Percentiles rank a stretch among this genome's conserved stretches.
Evolutionary conservation across 768 basidiomycete species (phyloP).

Genomic region (Tephrocybe sp.): DNA sequence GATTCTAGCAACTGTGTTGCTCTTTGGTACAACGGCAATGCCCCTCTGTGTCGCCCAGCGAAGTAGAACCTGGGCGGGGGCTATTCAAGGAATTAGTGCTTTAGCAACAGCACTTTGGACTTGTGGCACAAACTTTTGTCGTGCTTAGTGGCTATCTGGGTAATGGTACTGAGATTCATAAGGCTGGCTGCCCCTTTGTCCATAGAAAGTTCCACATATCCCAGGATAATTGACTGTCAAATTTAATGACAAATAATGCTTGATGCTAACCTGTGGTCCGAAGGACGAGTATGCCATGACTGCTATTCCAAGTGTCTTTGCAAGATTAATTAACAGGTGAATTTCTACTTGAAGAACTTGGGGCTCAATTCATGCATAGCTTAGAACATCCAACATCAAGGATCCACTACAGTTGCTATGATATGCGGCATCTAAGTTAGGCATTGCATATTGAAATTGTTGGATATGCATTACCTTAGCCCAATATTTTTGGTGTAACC

Average conservation of each 20-base stretch:
- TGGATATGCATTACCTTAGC: constrained; percentile 50
- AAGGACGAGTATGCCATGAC: constrained; percentile 66
- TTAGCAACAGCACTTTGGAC: background rate
- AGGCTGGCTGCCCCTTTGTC: constrained; percentile 53
- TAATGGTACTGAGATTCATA: constrained; percentile 47
- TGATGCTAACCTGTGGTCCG: constrained; percentile 30
- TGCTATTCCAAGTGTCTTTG: constrained; percentile 56
- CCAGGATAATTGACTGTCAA: constrained; percentile 29
- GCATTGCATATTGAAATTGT: background rate
- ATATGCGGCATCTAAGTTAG: background rate
- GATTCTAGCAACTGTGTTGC: constrained; percentile 46
- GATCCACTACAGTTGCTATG: constrained; percentile 80
- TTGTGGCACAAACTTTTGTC: constrained; percentile 49
- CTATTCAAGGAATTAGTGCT: constrained; percentile 27
- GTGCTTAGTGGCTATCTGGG: constrained; percentile 46
- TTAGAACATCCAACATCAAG: constrained; percentile 72
- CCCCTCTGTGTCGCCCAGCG: constrained; percentile 80
- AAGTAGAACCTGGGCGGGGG: constrained; percentile 69
- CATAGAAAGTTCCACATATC: constrained; percentile 66
- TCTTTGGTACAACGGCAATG: constrained; percentile 78
- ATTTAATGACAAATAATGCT: constrained; percentile 20
- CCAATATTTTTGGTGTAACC: constrained; percentile 80
- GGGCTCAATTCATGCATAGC: constrained; percentile 75
- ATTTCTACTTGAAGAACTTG: constrained; percentile 69
- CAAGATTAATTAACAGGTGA: constrained; percentile 64